Evolutionary conservation across 148 eudicot species (phyloP), one percentile per base, ranked within the genome.

Genomic region (Rhododendron mucronatum): DNA sequence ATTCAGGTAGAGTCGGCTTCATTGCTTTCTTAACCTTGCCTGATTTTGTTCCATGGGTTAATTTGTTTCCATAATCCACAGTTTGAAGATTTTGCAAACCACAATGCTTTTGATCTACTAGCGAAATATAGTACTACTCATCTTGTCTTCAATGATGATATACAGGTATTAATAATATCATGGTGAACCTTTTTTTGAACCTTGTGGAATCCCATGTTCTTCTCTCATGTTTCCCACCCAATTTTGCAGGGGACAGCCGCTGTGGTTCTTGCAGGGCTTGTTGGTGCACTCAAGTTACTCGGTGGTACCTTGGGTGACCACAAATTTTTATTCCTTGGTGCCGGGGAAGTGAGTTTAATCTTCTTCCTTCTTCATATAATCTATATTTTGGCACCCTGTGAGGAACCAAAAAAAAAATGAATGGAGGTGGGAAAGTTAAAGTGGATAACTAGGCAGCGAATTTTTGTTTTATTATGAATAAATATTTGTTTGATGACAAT

Each of bases 1-100:
- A 80, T 96, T 86, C 98, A 96, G 98, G 98, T 95, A 28, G 45
- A 53, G 26, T 63, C 14, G 84, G 23, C 78, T 83, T 53, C 0
- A 39, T 75, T 23, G 37, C 33, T 18, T 81, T 35, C 33, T 73
- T 71, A 47, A 53, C 53, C 65, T 86, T 20, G 14, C 37, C 82
- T 18, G 33, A 0, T n/a, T 26, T 78, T 69, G 11, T 20, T 85
- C 80, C 48, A 7, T 33, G 35, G n/a, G 48, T 77, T 74, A 5
- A 26, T 39, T 87, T 55, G 63, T 50, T 20, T 39, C 51, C 41
- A 18, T 57, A 47, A 9, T 57, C 61, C 78, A 78, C 91, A 96
- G 98, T 96, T 94, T 91, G 99, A 96, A 87, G 99, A 96, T 89
- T 96, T 96, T 85, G 98, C 99, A 81, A 96, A 96, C 90, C 99